phyloP scores from a whole-genome alignment of 257 asterid species.

The Orobanche coerulescens region DNA sequence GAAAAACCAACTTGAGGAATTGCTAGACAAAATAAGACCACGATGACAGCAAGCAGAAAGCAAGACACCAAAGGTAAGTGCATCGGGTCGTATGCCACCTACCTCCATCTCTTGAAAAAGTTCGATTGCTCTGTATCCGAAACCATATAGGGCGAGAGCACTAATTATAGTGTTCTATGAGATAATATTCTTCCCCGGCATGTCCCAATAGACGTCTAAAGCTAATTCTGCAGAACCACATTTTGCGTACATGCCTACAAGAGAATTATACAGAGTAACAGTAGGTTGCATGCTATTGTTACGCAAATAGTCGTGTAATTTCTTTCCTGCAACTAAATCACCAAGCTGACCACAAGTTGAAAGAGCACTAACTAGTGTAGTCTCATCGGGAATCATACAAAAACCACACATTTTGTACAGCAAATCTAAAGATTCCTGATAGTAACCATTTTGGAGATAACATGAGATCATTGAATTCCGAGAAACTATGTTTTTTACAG shows the following conservation, averaged over 20 bases:
- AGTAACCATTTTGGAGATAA: slow-evolving; percentile 38
- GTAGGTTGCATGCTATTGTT: slow-evolving; percentile 16
- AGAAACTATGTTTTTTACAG: slow-evolving; percentile 47
- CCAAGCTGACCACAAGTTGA: slow-evolving; percentile 56
- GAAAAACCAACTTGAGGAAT: no score
- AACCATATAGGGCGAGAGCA: slow-evolving; percentile 49
- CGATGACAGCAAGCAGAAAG: slow-evolving; percentile 65
- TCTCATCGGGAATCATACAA: slow-evolving; percentile 37
- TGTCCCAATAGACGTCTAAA: slow-evolving; percentile 28
- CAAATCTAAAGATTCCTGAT: slow-evolving; percentile 29
- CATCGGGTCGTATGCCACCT: slow-evolving; percentile 39
- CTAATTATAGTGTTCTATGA: slow-evolving; percentile 61
- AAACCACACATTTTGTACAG: slow-evolving; percentile 34
- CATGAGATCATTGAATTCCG: slow-evolving; percentile 62
- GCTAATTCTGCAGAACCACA: slow-evolving; percentile 53
- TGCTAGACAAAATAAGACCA: no score
- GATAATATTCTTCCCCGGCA: slow-evolving; percentile 37
- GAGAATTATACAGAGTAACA: slow-evolving; percentile 39
- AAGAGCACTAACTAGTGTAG: slow-evolving; percentile 36
- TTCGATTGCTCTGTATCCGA: slow-evolving; percentile 39
- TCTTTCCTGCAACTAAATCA: slow-evolving; percentile 43
- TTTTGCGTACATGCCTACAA: slow-evolving; percentile 63
- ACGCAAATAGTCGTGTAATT: slow-evolving; percentile 30
- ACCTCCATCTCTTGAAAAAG: slow-evolving; percentile 53
- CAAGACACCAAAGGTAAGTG: slow-evolving; percentile 48